Conservation (phyloP, 306 rosid genomes). For the Lathyrus aphaca region DNA sequence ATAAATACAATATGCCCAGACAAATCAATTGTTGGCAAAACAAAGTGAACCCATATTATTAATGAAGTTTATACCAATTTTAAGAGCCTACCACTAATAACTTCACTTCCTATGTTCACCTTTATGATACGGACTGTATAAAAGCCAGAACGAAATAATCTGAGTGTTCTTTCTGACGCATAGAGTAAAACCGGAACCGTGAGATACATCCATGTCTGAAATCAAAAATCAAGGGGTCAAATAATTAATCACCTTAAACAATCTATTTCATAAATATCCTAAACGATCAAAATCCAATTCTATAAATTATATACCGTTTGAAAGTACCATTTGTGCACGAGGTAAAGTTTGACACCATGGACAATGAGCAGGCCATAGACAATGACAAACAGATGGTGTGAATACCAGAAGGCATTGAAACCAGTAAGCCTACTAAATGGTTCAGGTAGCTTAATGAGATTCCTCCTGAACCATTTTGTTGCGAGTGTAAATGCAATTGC, state of each 20-base stretch:
- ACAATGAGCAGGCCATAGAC: conserved; percentile 80
- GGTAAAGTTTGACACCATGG: conserved; percentile 76
- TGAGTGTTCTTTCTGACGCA: conserved; percentile 89
- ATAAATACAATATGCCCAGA: conserved; percentile 3
- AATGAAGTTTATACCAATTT: conserved; percentile 19
- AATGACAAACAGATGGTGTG: conserved; percentile 93
- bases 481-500: conserved; percentile 87
- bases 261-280: conserved; percentile 14
- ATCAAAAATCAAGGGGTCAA: conserved; percentile 39
- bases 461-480: conserved; percentile 88
- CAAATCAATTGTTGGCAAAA: not conserved
- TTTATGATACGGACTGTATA: conserved; percentile 77
- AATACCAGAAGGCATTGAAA: conserved; percentile 98
- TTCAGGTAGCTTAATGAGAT: conserved; percentile 82
- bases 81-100: conserved; percentile 10
- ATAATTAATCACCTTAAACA: conserved; percentile 25
- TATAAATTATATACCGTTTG: conserved; percentile 65
- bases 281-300: conserved; percentile 10
- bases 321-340: conserved; percentile 72
- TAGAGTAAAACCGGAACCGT: conserved; percentile 83
- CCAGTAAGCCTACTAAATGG: conserved; percentile 94
- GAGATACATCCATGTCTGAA: conserved; percentile 97
- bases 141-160: conserved; percentile 89
- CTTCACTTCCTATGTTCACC: conserved; percentile 54
- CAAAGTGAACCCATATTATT: conserved; percentile 8